Conservation (phyloP, 345 rosid genomes). For the Stellera chamaejasme region DNA sequence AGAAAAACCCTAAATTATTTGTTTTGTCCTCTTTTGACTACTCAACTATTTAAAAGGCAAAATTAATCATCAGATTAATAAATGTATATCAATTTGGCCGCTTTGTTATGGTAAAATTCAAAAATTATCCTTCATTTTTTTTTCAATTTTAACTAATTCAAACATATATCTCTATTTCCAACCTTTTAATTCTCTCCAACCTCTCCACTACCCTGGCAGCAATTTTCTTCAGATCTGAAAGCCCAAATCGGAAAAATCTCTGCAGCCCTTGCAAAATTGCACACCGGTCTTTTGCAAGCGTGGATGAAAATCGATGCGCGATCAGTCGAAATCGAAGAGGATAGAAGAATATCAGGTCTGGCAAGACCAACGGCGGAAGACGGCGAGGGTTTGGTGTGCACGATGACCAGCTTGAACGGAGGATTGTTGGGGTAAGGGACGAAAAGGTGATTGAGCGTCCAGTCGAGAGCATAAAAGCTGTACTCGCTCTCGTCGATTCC, state of each 20-base stretch:
- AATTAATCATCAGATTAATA: too few species aligned
- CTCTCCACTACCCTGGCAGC: conserved; percentile 62
- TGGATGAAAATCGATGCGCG: not conserved
- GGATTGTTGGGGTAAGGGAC: conserved; percentile 35
- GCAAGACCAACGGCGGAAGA: conserved; percentile 50
- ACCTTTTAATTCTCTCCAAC: too few species aligned
- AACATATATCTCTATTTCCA: too few species aligned
- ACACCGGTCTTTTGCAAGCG: too few species aligned
- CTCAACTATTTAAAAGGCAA: too few species aligned
- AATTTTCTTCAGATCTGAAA: conserved; percentile 45
- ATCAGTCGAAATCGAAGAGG: not conserved
- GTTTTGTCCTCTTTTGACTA: too few species aligned
- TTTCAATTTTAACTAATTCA: too few species aligned
- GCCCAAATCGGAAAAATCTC: conserved; percentile 62
- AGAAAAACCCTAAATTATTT: too few species aligned
- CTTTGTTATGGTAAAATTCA: too few species aligned
- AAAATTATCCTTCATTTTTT: too few species aligned
- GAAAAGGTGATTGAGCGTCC: conserved; percentile 83
- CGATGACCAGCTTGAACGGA: conserved; percentile 72
- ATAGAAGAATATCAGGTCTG: conserved; percentile 65
- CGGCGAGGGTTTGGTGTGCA: conserved; percentile 72
- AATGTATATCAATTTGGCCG: too few species aligned
- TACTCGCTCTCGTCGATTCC: conserved; percentile 68
- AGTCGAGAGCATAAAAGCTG: conserved; percentile 70
- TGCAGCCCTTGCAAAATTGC: conserved; percentile 54